phyloP scores from a whole-genome alignment of 169 alveolate genomes.

The Amoebophrya sp. region DNA sequence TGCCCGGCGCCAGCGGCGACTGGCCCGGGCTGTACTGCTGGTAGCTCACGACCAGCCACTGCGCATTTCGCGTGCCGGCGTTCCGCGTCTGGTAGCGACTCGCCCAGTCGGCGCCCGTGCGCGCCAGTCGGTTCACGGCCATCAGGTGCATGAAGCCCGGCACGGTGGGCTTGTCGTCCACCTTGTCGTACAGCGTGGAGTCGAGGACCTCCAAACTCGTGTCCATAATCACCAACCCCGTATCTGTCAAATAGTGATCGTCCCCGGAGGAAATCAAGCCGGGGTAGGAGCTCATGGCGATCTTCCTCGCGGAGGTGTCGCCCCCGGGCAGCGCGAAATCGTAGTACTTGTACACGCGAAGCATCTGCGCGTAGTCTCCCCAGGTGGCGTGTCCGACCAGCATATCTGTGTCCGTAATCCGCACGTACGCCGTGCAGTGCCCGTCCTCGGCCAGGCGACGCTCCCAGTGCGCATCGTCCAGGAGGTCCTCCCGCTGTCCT shows the following conservation, averaged over 20 bases:
- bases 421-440: background rate
- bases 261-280: background rate
- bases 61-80: background rate
- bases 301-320: background rate
- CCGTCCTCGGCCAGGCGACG: background rate
- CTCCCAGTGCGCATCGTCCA: conserved; percentile 5
- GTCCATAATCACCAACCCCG: background rate
- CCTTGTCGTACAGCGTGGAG: background rate
- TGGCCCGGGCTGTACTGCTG: background rate
- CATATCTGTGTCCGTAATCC: background rate
- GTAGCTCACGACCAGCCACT: background rate
- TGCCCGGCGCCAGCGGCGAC: background rate
- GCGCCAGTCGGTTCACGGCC: background rate
- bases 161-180: background rate
- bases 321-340: background rate
- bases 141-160: background rate
- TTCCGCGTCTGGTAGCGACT: background rate
- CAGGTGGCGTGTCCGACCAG: background rate
- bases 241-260: background rate
- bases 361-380: conserved; percentile 18
- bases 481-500: no score
- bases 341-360: background rate
- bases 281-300: background rate
- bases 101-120: background rate
- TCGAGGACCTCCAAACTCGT: background rate